Percentiles rank a stretch among this genome's conserved stretches.
Conservation (phyloP, 768 basidiomycete genomes). For the Boletus bicolor region DNA sequence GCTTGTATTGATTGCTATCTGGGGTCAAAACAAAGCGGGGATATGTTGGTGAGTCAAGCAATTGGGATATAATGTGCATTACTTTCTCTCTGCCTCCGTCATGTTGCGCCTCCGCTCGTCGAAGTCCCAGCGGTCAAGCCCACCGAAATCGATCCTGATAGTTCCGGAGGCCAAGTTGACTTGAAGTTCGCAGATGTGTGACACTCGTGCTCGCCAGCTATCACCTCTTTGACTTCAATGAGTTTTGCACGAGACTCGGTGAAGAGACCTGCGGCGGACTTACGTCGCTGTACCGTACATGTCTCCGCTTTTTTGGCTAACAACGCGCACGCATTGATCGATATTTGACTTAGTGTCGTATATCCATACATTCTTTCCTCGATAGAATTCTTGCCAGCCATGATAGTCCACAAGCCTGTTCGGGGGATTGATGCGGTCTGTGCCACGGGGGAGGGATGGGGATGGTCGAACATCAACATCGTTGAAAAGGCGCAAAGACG, state of each 20-base stretch:
- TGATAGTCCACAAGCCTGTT: constrained; percentile 59
- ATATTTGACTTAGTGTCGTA: constrained; percentile 65
- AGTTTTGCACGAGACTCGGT: background rate
- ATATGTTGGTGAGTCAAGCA: background rate
- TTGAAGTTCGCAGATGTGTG: constrained; percentile 72
- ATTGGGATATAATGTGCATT: background rate
- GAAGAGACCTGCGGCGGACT: constrained; percentile 26
- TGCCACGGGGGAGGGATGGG: constrained; percentile 44
- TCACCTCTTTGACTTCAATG: constrained; percentile 54
- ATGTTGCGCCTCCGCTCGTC: constrained; percentile 61
- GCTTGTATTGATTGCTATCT: too few species aligned
- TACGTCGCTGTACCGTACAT: constrained; percentile 78
- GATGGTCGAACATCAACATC: constrained; percentile 63
- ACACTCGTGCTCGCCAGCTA: constrained; percentile 73
- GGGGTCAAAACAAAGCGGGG: background rate
- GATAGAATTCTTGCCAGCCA: constrained; percentile 73
- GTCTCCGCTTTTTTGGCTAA: constrained; percentile 55
- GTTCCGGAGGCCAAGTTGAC: constrained; percentile 57
- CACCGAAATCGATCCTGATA: constrained; percentile 74
- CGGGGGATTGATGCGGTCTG: constrained; percentile 44
- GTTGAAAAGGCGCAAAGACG: constrained; percentile 65
- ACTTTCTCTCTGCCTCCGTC: constrained; percentile 42
- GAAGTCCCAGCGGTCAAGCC: constrained; percentile 70
- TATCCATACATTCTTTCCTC: constrained; percentile 68
- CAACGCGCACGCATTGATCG: constrained; percentile 66